These are phyloP conservation scores for Cymbidium sinense DNA, from an alignment of 106 monocot genomes.

Conservation along the genomic window DNA sequence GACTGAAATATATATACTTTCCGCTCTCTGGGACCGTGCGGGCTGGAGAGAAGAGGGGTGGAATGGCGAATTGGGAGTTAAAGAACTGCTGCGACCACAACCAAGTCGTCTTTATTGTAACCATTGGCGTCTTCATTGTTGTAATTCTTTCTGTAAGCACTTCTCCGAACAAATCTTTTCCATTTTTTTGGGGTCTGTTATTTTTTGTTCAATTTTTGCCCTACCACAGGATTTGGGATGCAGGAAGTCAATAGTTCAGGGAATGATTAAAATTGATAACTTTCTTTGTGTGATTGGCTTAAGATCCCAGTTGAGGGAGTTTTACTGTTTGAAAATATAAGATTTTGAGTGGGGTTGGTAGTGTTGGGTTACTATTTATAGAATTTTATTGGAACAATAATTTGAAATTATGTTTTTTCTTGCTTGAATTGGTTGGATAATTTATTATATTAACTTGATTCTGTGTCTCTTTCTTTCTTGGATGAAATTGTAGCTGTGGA, in stretches of 20 bases:
- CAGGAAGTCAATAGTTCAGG: background rate
- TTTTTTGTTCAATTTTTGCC: background rate
- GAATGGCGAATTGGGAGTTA: conserved; percentile 85
- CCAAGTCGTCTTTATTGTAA: conserved; percentile 54
- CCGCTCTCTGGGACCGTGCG: background rate
- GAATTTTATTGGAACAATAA: background rate
- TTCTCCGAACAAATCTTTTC: background rate
- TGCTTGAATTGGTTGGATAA: background rate
- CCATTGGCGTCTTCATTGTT: conserved; percentile 68
- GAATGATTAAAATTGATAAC: background rate
- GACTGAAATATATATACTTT: background rate
- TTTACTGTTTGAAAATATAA: background rate
- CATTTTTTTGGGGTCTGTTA: background rate
- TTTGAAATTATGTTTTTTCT: too few relatives aligned
- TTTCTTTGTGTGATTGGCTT: background rate
- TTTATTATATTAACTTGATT: background rate
- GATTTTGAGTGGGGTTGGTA: background rate
- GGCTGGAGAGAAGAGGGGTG: conserved; percentile 6
- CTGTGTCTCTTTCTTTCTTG: background rate
- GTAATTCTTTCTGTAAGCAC: conserved; percentile 68
- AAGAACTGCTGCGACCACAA: conserved; percentile 77
- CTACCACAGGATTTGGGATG: background rate
- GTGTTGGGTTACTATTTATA: background rate
- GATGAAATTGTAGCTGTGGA: conserved; percentile 62
- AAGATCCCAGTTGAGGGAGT: background rate